Percentiles rank a stretch among this genome's conserved stretches.
Evolutionary conservation across 805 yeast genomes (phyloP).

Genomic region (Candida succiphila): DNA sequence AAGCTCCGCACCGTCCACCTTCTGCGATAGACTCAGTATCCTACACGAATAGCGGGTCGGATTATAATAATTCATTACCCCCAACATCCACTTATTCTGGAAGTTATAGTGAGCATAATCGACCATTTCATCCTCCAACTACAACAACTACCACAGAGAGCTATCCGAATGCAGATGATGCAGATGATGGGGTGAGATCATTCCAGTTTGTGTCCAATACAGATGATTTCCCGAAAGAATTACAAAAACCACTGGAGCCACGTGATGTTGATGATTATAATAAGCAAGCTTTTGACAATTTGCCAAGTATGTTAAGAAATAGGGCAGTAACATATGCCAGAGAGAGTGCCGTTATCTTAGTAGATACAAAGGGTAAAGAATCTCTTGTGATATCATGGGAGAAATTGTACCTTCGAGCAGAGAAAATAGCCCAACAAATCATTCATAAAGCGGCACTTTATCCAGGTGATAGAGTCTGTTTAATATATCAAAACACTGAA

Average conservation of each 20-base stretch:
- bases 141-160: conserved; percentile 6
- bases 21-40: neutral
- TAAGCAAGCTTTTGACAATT: conserved; percentile 42
- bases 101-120: neutral
- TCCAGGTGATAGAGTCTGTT: conserved; percentile 74
- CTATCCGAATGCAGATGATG: neutral
- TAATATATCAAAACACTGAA: conserved; percentile 78
- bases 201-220: too few relatives aligned
- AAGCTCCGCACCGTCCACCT: neutral
- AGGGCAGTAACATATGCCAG: conserved; percentile 58
- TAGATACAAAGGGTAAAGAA: conserved; percentile 81
- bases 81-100: neutral
- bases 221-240: conserved; percentile 16
- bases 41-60: too few relatives aligned
- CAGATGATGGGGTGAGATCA: neutral
- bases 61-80: neutral
- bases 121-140: neutral
- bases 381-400: conserved; percentile 77
- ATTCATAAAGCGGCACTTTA: conserved; percentile 62
- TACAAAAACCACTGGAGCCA: conserved; percentile 59
- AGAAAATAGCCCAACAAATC: conserved; percentile 79
- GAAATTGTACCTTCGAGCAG: conserved; percentile 70
- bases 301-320: conserved; percentile 64
- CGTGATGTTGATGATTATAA: conserved; percentile 30
- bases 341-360: conserved; percentile 60